Evolutionary conservation across 345 rosid genomes (phyloP).

Genomic region (Eucalyptus lansdowneana): DNA sequence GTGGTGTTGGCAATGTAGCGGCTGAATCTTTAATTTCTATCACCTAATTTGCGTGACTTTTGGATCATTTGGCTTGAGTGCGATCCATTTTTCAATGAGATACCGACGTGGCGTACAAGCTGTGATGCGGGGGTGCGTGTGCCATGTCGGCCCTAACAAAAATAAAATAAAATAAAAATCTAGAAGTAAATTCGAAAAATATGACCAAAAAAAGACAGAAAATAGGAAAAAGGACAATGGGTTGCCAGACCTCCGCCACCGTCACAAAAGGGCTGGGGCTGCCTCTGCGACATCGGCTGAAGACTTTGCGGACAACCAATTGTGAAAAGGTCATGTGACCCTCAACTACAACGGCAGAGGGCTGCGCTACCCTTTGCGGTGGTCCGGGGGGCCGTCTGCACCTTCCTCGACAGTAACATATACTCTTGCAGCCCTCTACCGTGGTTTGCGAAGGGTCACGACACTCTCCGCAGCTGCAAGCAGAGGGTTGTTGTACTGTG

Average conservation of each 20-base stretch:
- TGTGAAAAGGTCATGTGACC: neutral
- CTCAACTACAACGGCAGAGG: neutral
- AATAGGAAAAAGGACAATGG: neutral
- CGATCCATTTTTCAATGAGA: neutral
- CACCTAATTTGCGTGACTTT: neutral
- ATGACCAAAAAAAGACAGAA: neutral
- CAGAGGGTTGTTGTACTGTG: neutral
- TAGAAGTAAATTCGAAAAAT: neutral
- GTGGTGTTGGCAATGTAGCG: neutral
- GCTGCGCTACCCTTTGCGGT: neutral
- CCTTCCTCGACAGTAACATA: neutral
- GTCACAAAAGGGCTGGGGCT: neutral
- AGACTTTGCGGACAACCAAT: rapidly evolving
- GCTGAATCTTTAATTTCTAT: neutral
- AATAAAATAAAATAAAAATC: too few relatives aligned
- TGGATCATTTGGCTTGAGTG: neutral
- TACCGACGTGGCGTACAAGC: rapidly evolving
- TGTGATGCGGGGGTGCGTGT: neutral
- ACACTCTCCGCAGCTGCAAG: neutral
- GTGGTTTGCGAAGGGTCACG: neutral
- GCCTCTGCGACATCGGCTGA: neutral
- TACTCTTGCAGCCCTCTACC: neutral
- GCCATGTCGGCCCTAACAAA: neutral
- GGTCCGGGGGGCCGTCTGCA: neutral
- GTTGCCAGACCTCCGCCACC: neutral